These are phyloP conservation scores for Larix kaempferi DNA, from an alignment of 75 land plant species.

Conservation along the genomic window DNA sequence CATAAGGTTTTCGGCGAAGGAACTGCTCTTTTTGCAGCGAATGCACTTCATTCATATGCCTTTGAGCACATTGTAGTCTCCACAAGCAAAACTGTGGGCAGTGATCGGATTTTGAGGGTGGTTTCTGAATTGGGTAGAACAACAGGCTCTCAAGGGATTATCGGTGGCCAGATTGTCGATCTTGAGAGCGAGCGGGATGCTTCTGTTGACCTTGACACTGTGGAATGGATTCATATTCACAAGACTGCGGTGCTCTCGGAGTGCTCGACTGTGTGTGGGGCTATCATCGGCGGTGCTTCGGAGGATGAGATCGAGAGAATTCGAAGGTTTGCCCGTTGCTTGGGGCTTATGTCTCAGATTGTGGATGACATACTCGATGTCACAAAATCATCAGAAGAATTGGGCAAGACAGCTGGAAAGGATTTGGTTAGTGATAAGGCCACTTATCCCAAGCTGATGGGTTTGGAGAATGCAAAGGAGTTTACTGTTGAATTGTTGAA, in stretches of 20 bases:
- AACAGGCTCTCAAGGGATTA: constrained; percentile 52
- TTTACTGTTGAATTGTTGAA: constrained; percentile 19
- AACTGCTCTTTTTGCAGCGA: constrained; percentile 59
- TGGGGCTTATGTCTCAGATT: constrained; percentile 48
- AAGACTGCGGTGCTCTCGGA: constrained; percentile 50
- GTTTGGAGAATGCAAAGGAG: constrained; percentile 24
- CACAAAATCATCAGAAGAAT: constrained; percentile 27
- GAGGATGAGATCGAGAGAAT: constrained; percentile 54
- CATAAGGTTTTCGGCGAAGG: constrained; percentile 35
- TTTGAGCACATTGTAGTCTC: constrained; percentile 49
- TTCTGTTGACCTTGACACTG: constrained; percentile 26
- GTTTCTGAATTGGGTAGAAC: constrained; percentile 45
- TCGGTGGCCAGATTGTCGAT: constrained; percentile 19
- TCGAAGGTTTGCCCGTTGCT: constrained; percentile 36
- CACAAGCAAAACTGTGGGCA: constrained; percentile 7
- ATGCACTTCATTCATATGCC: constrained; percentile 48
- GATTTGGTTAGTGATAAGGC: constrained; percentile 14
- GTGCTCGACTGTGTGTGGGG: constrained; percentile 58
- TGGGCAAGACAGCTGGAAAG: constrained; percentile 55
- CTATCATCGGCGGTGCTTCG: constrained; percentile 53
- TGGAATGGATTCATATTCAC: constrained; percentile 48
- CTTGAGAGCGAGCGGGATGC: too few species aligned
- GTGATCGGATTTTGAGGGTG: constrained; percentile 35
- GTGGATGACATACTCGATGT: constrained; percentile 35
- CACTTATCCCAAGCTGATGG: constrained; percentile 48